Base-by-base conservation (phyloP, 164 flowering plant species). In the Tetracentron sinense region DNA sequence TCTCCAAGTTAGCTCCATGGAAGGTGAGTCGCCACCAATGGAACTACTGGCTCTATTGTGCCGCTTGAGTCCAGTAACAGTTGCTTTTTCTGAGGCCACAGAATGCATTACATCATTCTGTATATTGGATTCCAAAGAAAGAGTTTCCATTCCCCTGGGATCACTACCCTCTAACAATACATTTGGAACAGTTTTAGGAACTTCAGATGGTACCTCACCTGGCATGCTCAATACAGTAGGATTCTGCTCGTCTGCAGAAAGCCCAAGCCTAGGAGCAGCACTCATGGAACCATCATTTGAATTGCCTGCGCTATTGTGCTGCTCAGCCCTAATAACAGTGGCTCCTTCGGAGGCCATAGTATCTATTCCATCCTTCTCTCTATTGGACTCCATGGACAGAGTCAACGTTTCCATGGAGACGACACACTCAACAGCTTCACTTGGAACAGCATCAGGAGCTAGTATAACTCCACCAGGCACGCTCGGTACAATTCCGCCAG, bases 81-180 rank as follows among this genome's bases (percentile, higher is more conserved):
- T 27, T 48, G 21, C 46, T 25, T 42, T 55, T 25, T 63, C 65
- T n/a, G 72, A 33, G n/a, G 56, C 48, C 48, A 25, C 23, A 33
- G 47, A 22, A 60, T 47, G 20, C 21, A 11, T 42, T 64, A 38
- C 69, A 68, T 59, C 58, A 49, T 68, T 63, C 60, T 47, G 70
- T 26, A 28, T 46, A 28, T 35, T 21, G 2, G 54, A 17, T 21
- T 47, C 42, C 38, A 31, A 20, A 19, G 42, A 11, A 54, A 19
- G 12, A 65, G 42, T 25, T 56, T 17, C 7, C n/a, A 26, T 22
- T 64, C 70, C 69, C 6, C 46, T 25, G 28, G 56, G 38, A 33
- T 23, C 28, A 62, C 17, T 47, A 54, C 33, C 28, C 30, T 23
- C 64, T 20, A 19, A 58, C 23, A 44, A 58, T 49, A 67, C 65